These are phyloP conservation scores for Pyrenopolyporus hunteri DNA, from an alignment of 495 filamentous ascomycete species.

Conservation along the genomic window DNA sequence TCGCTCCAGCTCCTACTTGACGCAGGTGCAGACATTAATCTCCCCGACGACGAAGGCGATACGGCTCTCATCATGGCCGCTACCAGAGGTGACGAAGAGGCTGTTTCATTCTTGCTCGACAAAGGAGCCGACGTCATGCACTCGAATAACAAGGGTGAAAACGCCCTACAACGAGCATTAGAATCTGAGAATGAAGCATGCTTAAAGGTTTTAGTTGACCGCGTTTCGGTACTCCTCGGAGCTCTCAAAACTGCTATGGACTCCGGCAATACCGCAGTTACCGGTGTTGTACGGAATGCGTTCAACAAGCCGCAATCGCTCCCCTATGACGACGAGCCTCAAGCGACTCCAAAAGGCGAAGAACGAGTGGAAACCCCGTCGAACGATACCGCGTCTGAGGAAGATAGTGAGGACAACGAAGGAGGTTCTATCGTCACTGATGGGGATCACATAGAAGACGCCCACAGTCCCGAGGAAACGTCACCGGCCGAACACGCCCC, in stretches of 20 bases:
- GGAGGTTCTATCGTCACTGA: background rate
- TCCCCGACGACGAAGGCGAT: constrained; percentile 41
- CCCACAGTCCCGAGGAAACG: background rate
- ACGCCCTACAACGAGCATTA: constrained; percentile 36
- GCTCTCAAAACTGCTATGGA: constrained; percentile 37
- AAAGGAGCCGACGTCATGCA: constrained; percentile 44
- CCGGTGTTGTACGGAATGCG: constrained; percentile 30
- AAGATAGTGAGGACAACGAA: background rate
- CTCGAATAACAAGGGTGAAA: constrained; percentile 20
- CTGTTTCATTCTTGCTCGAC: constrained; percentile 36
- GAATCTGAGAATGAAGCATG: constrained; percentile 20
- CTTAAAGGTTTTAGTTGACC: constrained; percentile 30
- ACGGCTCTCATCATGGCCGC: constrained; percentile 42
- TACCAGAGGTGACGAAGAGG: constrained; percentile 35
- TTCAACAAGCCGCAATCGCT: constrained; percentile 36
- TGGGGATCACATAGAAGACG: background rate
- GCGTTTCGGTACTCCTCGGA: constrained; percentile 28
- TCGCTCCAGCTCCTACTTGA: constrained; percentile 39
- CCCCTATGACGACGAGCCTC: constrained; percentile 38
- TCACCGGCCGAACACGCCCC: background rate
- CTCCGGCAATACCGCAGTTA: constrained; percentile 33
- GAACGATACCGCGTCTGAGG: background rate
- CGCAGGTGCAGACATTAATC: constrained; percentile 44
- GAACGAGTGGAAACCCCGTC: background rate
- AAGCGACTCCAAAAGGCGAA: background rate